Base-by-base conservation (phyloP, 306 rosid genomes). In the Urtica urens region DNA sequence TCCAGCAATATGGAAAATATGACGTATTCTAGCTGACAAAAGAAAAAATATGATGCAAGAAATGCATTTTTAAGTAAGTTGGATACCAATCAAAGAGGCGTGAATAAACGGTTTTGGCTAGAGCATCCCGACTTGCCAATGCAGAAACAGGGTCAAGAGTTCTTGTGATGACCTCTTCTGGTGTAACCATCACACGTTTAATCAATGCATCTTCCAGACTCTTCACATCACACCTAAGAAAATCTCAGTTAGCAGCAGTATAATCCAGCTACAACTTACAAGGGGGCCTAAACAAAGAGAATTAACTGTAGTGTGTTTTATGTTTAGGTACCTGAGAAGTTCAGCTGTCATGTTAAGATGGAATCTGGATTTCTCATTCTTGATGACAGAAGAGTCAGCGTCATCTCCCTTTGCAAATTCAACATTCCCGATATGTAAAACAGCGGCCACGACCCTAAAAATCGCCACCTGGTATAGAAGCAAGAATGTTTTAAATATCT, bases 121-220 rank as follows among this genome's bases (percentile, higher is more conserved):
- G 68, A 59, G 94, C 99, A 74, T 92, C 99, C 74, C 93, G 77
- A 83, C 99, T 92, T 65, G 73, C 71, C 60, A 82, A 4, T 63
- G 99, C 99, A 77, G 94, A 86, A 61, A 78, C 72, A 54, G 96
- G 99, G 72, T 92, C 99, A 54, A 92, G 99, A 47, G 99, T 92
- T 71, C 99, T 83, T 60, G 99, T 92, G 53, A 92, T 92, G 68
- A 92, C 57, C 63, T 92, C 99, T 77, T 92, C 99, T 9, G 99
- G 99, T 0, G 99, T 92, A 63, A 92, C 96, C 99, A 92, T 92
- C 54, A 86, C 99, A 75, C 99, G 99, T 60, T 86, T 59, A 59
- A 92, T 92, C 59, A 92, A 64, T 31, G 99, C 96, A 61, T 82
- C 99, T 75, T 92, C 99, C 94, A 92, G 80, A 71, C 96, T 82